These are phyloP conservation scores for Epichloe scottii DNA, from an alignment of 2,329 filamentous ascomycete species.

Conservation along the genomic window DNA sequence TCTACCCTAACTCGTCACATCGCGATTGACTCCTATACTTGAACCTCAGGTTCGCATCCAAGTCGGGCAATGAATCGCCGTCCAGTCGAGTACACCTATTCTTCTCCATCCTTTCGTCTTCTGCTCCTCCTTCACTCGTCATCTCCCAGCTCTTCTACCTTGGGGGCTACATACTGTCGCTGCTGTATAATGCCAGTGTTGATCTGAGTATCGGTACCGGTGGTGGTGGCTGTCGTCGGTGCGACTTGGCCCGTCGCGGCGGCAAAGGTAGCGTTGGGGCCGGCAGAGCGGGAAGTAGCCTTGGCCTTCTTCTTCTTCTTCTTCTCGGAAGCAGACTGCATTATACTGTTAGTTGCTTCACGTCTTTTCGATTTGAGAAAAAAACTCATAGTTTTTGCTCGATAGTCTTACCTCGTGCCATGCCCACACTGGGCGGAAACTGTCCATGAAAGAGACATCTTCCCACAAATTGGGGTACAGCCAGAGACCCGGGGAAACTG, in stretches of 20 bases:
- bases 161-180: conserved; percentile 36
- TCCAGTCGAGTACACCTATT: neutral
- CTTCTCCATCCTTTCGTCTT: neutral
- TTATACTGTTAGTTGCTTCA: neutral
- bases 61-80: neutral
- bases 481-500: conserved; percentile 80
- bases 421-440: conserved; percentile 90
- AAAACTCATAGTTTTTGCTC: no score
- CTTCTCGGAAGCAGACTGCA: conserved; percentile 11
- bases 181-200: conserved; percentile 29
- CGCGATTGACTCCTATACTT: neutral
- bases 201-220: conserved; percentile 42
- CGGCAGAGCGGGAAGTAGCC: conserved; percentile 21
- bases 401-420: conserved; percentile 78
- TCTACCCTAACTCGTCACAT: neutral
- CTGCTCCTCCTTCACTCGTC: conserved; percentile 26
- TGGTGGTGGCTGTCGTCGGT: conserved; percentile 42
- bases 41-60: no score
- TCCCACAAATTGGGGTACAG: conserved; percentile 96
- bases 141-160: conserved; percentile 39
- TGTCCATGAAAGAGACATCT: conserved; percentile 96
- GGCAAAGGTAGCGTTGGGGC: conserved; percentile 32
- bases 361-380: neutral
- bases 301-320: conserved; percentile 45
- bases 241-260: conserved; percentile 39